phyloP scores from a whole-genome alignment of 2,329 filamentous ascomycete species.

The Fusarium sp. region DNA sequence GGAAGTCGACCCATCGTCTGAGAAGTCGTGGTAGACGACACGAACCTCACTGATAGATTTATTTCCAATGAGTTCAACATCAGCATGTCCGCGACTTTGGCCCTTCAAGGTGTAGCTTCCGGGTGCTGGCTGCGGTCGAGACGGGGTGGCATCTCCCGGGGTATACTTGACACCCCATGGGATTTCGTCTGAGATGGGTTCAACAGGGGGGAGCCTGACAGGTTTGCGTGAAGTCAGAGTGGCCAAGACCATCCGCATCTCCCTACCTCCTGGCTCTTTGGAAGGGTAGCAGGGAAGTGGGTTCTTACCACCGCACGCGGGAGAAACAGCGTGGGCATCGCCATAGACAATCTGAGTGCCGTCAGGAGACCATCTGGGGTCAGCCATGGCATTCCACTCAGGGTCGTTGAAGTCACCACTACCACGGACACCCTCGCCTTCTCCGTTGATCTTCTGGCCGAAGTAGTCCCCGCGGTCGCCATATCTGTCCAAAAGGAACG shows the following conservation, averaged over 20 bases:
- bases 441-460: conserved; percentile 56
- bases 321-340: conserved; percentile 52
- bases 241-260: conserved; percentile 56
- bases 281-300: conserved; percentile 55
- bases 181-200: neutral
- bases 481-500: conserved; percentile 56
- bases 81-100: neutral
- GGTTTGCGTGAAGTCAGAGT: conserved; percentile 46
- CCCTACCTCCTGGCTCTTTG: conserved; percentile 52
- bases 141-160: neutral
- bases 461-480: conserved; percentile 59
- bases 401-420: conserved; percentile 55
- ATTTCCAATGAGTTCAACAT: neutral
- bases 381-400: conserved; percentile 60
- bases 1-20: conserved; percentile 6
- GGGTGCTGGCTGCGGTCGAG: neutral
- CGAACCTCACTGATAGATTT: neutral
- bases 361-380: conserved; percentile 56
- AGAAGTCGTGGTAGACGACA: conserved; percentile 10
- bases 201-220: conserved; percentile 37
- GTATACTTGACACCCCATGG: conserved; percentile 17
- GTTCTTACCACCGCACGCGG: conserved; percentile 57
- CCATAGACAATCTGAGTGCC: conserved; percentile 56
- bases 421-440: conserved; percentile 41
- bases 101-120: conserved; percentile 14